Evolutionary conservation across 352 stramenopile species (phyloP).

Genomic region (Globisporangium ultimum): DNA sequence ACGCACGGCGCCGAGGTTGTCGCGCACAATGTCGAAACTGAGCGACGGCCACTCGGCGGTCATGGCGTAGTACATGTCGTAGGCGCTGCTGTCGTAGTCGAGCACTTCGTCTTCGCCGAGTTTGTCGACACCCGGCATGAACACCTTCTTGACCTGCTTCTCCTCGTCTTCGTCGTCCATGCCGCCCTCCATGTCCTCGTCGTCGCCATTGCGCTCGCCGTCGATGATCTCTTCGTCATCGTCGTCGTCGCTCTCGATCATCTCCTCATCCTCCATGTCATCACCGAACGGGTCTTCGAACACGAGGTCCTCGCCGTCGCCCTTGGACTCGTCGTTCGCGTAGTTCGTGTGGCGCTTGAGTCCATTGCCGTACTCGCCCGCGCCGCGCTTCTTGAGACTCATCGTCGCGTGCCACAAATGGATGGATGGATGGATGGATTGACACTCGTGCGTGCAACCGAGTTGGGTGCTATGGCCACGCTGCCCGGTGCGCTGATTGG

Average conservation of each 20-base stretch:
- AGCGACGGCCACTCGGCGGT: conserved; percentile 97
- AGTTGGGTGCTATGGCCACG: conserved; percentile 8
- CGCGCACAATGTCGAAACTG: conserved; percentile 96
- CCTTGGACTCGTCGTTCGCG: conserved; percentile 20
- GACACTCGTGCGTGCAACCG: not conserved
- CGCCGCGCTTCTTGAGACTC: conserved; percentile 75
- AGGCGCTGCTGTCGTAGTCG: conserved; percentile 98
- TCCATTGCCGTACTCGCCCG: conserved; percentile 31
- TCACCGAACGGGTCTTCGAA: conserved; percentile 90
- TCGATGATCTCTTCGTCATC: conserved; percentile 67
- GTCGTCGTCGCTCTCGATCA: conserved; percentile 78
- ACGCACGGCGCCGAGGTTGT: conserved; percentile 93
- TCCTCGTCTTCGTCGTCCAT: conserved; percentile 64
- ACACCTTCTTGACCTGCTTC: conserved; percentile 85
- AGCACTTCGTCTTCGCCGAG: conserved; percentile 93
- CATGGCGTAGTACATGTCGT: conserved; percentile 99
- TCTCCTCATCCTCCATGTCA: conserved; percentile 89
- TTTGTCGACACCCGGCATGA: conserved; percentile 91
- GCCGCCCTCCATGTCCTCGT: conserved; percentile 49
- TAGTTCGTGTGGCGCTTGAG: conserved; percentile 54
- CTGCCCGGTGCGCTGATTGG: conserved; percentile 6
- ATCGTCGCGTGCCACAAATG: conserved; percentile 25
- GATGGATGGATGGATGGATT: conserved; percentile 10
- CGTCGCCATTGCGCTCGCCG: conserved; percentile 34
- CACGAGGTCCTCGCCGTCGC: conserved; percentile 62